Evolutionary conservation across 2,329 filamentous ascomycete species (phyloP).

Genomic region (Pleurostoma richardsiae): DNA sequence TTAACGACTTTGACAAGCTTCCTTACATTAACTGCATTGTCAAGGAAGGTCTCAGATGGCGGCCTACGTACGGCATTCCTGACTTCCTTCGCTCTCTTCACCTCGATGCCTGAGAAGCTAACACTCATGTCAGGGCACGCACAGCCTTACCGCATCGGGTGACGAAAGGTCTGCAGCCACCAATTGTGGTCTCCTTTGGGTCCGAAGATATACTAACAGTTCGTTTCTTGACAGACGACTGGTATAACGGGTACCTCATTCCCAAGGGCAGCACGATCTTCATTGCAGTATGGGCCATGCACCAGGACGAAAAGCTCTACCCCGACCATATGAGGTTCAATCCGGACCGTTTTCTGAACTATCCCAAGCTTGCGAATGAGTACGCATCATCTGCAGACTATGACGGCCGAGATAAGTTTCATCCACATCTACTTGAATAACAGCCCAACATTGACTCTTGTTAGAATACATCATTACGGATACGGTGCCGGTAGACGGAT

Average conservation of each 20-base stretch:
- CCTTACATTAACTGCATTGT: slow-evolving; percentile 29
- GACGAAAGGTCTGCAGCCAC: too few species aligned
- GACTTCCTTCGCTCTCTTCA: slow-evolving; percentile 2
- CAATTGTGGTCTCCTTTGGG: too few species aligned
- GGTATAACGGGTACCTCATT: slow-evolving; percentile 26
- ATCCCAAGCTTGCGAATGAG: slow-evolving; percentile 4
- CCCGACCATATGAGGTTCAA: slow-evolving; percentile 19
- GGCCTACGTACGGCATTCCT: slow-evolving; percentile 16
- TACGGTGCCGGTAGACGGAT: slow-evolving; percentile 31
- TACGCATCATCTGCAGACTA: slow-evolving; percentile 6
- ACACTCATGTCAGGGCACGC: too few species aligned
- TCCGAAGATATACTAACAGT: neutral
- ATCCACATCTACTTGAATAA: too few species aligned
- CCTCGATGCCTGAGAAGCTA: neutral
- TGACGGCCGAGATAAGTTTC: slow-evolving; percentile 1
- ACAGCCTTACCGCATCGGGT: too few species aligned
- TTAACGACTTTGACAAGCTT: slow-evolving; percentile 19
- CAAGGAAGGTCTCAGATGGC: slow-evolving; percentile 32
- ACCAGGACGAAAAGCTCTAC: slow-evolving; percentile 16
- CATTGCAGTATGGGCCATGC: slow-evolving; percentile 21
- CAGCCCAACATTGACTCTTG: too few species aligned
- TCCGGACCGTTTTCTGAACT: slow-evolving; percentile 2
- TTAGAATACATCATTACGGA: slow-evolving; percentile 9
- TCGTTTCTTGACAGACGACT: slow-evolving; percentile 18
- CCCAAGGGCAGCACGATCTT: slow-evolving; percentile 24